Conservation (phyloP, 1,139 yeast species). For the Diutina sp. region DNA sequence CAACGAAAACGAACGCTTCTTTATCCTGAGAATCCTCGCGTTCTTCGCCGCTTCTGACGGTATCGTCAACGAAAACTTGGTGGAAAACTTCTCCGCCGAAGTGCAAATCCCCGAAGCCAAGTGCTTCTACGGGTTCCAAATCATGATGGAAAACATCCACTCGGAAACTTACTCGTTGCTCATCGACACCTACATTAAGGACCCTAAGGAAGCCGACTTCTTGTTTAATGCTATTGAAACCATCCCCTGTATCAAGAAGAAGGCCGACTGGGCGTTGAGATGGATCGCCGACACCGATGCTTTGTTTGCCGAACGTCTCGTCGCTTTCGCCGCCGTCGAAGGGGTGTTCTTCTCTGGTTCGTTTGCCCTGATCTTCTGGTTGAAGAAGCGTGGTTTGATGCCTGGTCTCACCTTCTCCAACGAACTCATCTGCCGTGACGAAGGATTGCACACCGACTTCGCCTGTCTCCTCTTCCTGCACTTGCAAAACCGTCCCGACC, state of each 20-base stretch:
- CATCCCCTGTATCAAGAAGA: constrained; percentile 87
- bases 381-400: constrained; percentile 95
- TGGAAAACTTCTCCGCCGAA: constrained; percentile 93
- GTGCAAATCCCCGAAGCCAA: constrained; percentile 97
- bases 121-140: constrained; percentile 97
- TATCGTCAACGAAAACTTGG: constrained; percentile 92
- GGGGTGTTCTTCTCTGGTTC: constrained; percentile 98
- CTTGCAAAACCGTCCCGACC: constrained; percentile 76
- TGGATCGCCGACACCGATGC: constrained; percentile 89
- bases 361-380: constrained; percentile 96
- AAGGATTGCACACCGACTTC: constrained; percentile 96
- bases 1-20: constrained; percentile 82
- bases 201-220: constrained; percentile 80
- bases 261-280: constrained; percentile 96
- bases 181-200: constrained; percentile 90
- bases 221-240: constrained; percentile 90
- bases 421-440: constrained; percentile 95
- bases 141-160: constrained; percentile 99
- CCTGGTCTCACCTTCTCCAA: constrained; percentile 97
- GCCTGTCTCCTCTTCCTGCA: constrained; percentile 93
- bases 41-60: constrained; percentile 98
- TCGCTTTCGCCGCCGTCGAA: constrained; percentile 98
- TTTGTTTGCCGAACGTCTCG: constrained; percentile 85
- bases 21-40: constrained; percentile 87
- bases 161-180: constrained; percentile 92